phyloP scores from a whole-genome alignment of 1,284 basidiomycete species.

The Marasmius oreades region DNA sequence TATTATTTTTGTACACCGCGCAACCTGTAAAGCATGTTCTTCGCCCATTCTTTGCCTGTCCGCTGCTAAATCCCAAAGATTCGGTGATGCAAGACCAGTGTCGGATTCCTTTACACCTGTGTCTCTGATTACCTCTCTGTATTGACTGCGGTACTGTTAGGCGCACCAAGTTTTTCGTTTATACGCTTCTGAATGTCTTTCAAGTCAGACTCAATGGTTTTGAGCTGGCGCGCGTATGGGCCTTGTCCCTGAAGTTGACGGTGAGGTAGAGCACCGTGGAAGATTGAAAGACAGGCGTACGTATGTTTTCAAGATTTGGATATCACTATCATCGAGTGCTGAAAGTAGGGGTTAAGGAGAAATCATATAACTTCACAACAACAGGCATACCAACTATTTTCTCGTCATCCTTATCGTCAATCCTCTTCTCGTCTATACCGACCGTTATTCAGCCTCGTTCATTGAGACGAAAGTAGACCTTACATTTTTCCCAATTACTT shows the following conservation, averaged over 20 bases:
- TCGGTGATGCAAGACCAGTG: constrained; percentile 95
- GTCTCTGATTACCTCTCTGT: not conserved
- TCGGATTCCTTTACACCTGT: constrained; percentile 95
- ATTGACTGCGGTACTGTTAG: not conserved
- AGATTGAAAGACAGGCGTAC: constrained; percentile 35
- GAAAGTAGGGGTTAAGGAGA: constrained; percentile 17
- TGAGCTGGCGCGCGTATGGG: constrained; percentile 88
- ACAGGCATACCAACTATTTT: constrained; percentile 79
- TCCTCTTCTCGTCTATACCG: constrained; percentile 73
- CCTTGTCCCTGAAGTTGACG: constrained; percentile 80
- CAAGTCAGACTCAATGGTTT: constrained; percentile 90
- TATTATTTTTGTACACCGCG: constrained; percentile 98
- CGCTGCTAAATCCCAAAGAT: constrained; percentile 92
- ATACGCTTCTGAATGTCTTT: constrained; percentile 97
- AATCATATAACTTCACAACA: not conserved
- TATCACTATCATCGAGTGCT: constrained; percentile 98
- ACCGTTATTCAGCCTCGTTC: constrained; percentile 10
- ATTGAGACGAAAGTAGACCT: constrained; percentile 23
- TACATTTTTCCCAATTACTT: constrained; percentile 98
- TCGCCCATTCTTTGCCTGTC: constrained; percentile 88
- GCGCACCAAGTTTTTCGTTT: constrained; percentile 89
- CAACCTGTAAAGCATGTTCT: constrained; percentile 95
- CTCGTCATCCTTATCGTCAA: constrained; percentile 81
- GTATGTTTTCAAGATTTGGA: constrained; percentile 99
- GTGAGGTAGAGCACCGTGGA: constrained; percentile 6